Conservation (phyloP, 257 asterid genomes). For the Marsdenia floribunda region DNA sequence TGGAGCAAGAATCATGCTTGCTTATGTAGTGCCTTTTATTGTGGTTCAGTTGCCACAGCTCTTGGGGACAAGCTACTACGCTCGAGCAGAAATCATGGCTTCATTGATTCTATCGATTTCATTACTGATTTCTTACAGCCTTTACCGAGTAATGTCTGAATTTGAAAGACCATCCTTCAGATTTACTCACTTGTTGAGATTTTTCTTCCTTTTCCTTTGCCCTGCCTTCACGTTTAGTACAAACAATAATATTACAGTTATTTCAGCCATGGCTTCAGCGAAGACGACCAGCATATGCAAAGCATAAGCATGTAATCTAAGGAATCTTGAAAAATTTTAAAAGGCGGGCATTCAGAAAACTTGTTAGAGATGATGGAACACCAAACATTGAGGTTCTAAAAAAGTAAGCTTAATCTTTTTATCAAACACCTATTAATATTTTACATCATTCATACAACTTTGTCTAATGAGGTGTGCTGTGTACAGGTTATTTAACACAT, state of each 20-base stretch:
- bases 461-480: too few species aligned
- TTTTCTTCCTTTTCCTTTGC: background rate
- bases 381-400: conserved; percentile 28
- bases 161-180: background rate
- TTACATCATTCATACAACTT: too few species aligned
- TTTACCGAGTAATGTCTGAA: conserved; percentile 31
- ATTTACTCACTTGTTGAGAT: background rate
- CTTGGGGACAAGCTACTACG: conserved; percentile 16
- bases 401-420: conserved; percentile 19
- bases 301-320: conserved; percentile 38
- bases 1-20: conserved; percentile 50
- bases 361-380: conserved; percentile 35
- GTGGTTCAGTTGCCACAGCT: conserved; percentile 19
- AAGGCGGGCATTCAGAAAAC: conserved; percentile 25
- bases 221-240: too few species aligned
- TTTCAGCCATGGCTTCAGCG: conserved; percentile 50
- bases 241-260: conserved; percentile 19
- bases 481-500: conserved; percentile 27
- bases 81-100: conserved; percentile 27
- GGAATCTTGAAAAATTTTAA: conserved; percentile 29
- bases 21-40: conserved; percentile 43
- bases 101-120: conserved; percentile 31
- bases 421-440: background rate
- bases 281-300: conserved; percentile 46
- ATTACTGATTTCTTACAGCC: conserved; percentile 34